A percentile compares a stretch with the other conserved stretches of the same genome.
These are phyloP conservation scores for Nothophaeocryptopus gaeumannii DNA, from an alignment of 2,329 filamentous ascomycete genomes.

Conservation along the genomic window DNA sequence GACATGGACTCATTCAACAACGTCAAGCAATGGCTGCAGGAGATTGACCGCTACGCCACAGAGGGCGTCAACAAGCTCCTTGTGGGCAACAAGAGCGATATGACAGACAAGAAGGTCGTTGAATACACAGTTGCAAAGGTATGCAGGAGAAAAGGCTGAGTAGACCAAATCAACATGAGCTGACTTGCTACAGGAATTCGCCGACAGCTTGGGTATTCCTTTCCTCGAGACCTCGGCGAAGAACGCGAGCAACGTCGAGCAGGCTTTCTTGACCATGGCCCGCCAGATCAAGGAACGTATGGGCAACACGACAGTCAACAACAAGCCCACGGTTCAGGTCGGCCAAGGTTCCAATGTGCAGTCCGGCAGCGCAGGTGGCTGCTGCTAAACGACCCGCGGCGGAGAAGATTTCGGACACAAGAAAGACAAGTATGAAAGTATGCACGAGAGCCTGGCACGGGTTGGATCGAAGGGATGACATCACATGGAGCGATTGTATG, in stretches of 20 bases:
- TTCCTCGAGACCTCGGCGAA: conserved; percentile 99
- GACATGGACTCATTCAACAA: conserved; percentile 99
- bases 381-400: conserved; percentile 63
- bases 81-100: conserved; percentile 99
- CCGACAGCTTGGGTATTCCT: conserved; percentile 95
- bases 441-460: conserved; percentile 1
- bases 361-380: conserved; percentile 77
- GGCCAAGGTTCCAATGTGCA: conserved; percentile 92
- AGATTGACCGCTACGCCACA: conserved; percentile 98
- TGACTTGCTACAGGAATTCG: conserved; percentile 73
- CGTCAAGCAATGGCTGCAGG: conserved; percentile 99
- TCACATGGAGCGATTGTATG: conserved; percentile 13
- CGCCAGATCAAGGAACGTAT: conserved; percentile 99
- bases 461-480: conserved; percentile 10
- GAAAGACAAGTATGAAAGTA: conserved; percentile 13
- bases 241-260: conserved; percentile 99
- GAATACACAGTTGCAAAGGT: conserved; percentile 99
- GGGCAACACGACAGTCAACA: conserved; percentile 96
- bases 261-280: conserved; percentile 99
- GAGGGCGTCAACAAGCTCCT: conserved; percentile 99
- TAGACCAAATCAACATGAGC: conserved; percentile 1
- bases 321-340: conserved; percentile 96
- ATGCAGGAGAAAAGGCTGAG: conserved; percentile 36
- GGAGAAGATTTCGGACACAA: not conserved
- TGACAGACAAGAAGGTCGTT: conserved; percentile 99